Base-by-base conservation (phyloP, 2,329 filamentous ascomycete genomes). In the Cladosporium sp. region DNA sequence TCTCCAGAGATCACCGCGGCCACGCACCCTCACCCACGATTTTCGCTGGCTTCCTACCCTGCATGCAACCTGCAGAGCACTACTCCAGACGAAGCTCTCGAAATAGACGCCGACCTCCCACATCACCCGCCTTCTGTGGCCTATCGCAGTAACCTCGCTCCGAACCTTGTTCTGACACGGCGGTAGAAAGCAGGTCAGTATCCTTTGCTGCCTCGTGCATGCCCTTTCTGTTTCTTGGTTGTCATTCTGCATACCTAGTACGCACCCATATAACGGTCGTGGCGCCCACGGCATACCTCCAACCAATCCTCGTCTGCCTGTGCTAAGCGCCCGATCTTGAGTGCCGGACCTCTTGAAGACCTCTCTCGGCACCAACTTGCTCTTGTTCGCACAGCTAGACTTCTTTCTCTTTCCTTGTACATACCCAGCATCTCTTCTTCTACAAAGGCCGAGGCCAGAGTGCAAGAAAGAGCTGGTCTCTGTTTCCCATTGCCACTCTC, bases 401-500 rank as follows among this genome's bases (percentile, higher is more conserved):
- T 53, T 9, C 51, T 51, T 22, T 45, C 25, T 35, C 38, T 42
- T 52, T 25, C 38, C 22, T 36, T 54, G 46, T 56, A 47, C 49
- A 49, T 47, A 46, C 38, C 49, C 47, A 39, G 49, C 32, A n/a
- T 48, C 35, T 11, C 40, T 48, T 20, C 30, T 50, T 46, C 46
- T 45, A 15, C 43, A 9, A 27, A 27, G 22, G 22, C 32, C 15
- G 2, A 7, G 36, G 30, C 49, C 19, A 47, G 57, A 35, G 55
- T 43, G n/a, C n/a, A n/a, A n/a, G 57, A 38, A 55, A 59, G 62
- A 63, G 62, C 62, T 60, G 62, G 62, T 53, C 59, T 66, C 62
- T 61, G 62, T 61, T 56, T 59, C 53, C 46, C 53, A 55, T 56
- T 46, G 46, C 39, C 50, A 57, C 51, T 33, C 35, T 50, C 35